Evolutionary conservation across 129 eudicot genomes (phyloP).

Genomic region (Chrysanthemum seticuspe): DNA sequence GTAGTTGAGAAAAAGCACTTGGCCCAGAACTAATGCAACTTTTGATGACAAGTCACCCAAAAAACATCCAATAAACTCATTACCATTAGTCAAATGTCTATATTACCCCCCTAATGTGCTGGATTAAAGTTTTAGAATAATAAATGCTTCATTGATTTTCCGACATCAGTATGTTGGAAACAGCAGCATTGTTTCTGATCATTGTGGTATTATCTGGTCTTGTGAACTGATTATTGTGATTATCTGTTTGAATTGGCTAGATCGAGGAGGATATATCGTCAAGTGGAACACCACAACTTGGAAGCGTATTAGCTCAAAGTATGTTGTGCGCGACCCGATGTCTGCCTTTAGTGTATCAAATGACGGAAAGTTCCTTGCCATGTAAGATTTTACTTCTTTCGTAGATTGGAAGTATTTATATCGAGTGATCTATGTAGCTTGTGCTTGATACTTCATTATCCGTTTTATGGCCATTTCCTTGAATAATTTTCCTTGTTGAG

Average conservation of each 20-base stretch:
- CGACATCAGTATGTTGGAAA: neutral
- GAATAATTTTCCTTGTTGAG: neutral
- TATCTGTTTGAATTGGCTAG: constrained; percentile 32
- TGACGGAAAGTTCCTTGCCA: constrained; percentile 69
- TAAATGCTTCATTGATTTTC: neutral
- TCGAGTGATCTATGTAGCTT: neutral
- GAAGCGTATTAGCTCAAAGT: constrained; percentile 65
- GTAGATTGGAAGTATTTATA: neutral
- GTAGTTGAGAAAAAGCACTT: neutral
- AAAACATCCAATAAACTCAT: neutral
- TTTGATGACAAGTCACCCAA: neutral
- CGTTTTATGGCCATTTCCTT: neutral
- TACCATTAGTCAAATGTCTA: constrained; percentile 6
- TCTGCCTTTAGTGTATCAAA: constrained; percentile 70
- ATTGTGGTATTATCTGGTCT: no score
- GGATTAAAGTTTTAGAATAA: neutral
- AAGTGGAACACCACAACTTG: constrained; percentile 74
- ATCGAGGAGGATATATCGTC: constrained; percentile 66
- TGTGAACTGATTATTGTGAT: neutral
- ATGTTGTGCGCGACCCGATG: constrained; percentile 53
- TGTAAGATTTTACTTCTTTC: constrained; percentile 47
- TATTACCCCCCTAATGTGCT: neutral
- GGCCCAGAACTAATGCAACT: neutral
- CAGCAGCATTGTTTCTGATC: neutral
- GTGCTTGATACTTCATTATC: neutral